Evolutionary conservation across 2,329 filamentous ascomycete species (phyloP).

Genomic region (Sporothrix pallida): DNA sequence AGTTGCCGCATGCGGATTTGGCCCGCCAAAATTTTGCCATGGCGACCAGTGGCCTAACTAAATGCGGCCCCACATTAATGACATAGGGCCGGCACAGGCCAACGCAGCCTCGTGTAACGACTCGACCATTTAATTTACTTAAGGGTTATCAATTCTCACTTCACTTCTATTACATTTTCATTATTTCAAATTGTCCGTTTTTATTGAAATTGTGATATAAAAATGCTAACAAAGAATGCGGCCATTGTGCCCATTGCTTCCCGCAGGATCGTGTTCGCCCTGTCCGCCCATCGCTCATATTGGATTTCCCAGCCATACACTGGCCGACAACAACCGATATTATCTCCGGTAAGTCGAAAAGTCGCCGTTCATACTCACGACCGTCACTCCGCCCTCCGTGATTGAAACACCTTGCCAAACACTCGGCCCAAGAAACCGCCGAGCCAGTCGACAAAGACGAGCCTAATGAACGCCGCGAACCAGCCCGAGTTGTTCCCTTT

Average conservation of each 20-base stretch:
- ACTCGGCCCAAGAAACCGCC: constrained; percentile 46
- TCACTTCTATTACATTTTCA: not conserved
- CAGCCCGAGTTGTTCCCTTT: constrained; percentile 41
- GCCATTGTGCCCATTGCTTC: not conserved
- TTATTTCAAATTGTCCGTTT: not conserved
- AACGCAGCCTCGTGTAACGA: not conserved
- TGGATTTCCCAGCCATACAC: not conserved
- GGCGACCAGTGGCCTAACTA: constrained; percentile 25
- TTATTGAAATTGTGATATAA: not conserved
- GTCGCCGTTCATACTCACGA: not conserved
- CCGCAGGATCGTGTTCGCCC: constrained; percentile 4
- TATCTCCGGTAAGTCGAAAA: not conserved
- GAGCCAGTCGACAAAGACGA: constrained; percentile 50
- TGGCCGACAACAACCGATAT: not conserved
- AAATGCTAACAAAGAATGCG: not conserved
- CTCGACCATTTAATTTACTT: not conserved
- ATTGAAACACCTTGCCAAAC: constrained; percentile 43
- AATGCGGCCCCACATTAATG: constrained; percentile 22
- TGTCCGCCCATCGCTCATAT: not conserved
- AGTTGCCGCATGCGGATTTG: not conserved
- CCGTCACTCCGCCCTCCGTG: constrained; percentile 35
- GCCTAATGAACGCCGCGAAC: constrained; percentile 46
- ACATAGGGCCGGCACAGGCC: constrained; percentile 10
- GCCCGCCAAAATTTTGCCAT: constrained; percentile 31
- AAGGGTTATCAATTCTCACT: not conserved